These are phyloP conservation scores for Cavenderia fasciculata DNA, from an alignment of 78 protist species.

Conservation along the genomic window DNA sequence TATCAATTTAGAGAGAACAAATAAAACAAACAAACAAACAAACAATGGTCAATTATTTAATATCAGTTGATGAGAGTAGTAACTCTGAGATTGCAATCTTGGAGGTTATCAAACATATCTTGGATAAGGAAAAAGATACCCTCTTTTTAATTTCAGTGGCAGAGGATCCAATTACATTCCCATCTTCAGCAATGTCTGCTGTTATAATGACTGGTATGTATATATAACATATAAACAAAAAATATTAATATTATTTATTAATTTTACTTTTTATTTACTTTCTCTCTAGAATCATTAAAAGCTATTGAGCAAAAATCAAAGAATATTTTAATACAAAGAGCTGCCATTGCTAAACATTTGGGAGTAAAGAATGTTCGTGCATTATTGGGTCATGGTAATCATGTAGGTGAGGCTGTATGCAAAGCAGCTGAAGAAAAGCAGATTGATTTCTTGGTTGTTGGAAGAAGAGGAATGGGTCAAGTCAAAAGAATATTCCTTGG, in stretches of 20 bases:
- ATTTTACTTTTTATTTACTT: neutral
- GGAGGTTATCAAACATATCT: slow-evolving; percentile 12
- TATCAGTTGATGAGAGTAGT: slow-evolving; percentile 14
- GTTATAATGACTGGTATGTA: slow-evolving; percentile 34
- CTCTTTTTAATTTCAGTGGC: slow-evolving; percentile 25
- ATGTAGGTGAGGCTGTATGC: slow-evolving; percentile 56
- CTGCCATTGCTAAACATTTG: slow-evolving; percentile 17
- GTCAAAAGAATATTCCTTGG: slow-evolving; percentile 78
- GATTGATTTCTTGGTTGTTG: slow-evolving; percentile 65
- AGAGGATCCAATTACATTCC: slow-evolving; percentile 44
- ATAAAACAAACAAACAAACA: neutral
- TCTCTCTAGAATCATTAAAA: slow-evolving; percentile 30
- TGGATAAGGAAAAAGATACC: slow-evolving; percentile 27
- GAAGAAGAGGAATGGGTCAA: slow-evolving; percentile 74
- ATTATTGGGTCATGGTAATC: slow-evolving; percentile 61
- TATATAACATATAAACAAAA: neutral
- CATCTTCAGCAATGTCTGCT: slow-evolving; percentile 44
- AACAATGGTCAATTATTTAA: slow-evolving; percentile 64
- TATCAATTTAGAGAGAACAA: too few relatives aligned
- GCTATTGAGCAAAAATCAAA: slow-evolving; percentile 46
- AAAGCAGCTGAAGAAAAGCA: slow-evolving; percentile 59
- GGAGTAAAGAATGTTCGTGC: slow-evolving; percentile 41
- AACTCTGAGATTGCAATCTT: slow-evolving; percentile 10
- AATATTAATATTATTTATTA: neutral
- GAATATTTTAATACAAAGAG: slow-evolving; percentile 6